These are phyloP conservation scores for Endocalyx cinctus DNA, from an alignment of 2,329 filamentous ascomycete species.

Conservation along the genomic window DNA sequence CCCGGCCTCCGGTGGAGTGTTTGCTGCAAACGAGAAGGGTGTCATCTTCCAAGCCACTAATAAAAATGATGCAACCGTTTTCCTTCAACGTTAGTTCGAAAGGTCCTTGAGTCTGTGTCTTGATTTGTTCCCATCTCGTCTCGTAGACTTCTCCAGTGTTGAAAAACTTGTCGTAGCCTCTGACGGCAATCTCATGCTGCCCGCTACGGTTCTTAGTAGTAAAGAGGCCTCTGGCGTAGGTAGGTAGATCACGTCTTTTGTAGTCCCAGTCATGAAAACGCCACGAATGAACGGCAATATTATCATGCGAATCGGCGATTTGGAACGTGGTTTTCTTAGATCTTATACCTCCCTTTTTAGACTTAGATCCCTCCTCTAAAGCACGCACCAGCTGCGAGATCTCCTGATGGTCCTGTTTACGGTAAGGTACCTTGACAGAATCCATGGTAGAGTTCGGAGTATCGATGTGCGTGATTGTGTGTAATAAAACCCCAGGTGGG, in stretches of 20 bases:
- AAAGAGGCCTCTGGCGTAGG: conserved; percentile 90
- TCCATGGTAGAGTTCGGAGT: conserved; percentile 16
- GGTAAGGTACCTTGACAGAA: conserved; percentile 52
- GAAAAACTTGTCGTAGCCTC: conserved; percentile 99
- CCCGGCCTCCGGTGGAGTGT: conserved; percentile 83
- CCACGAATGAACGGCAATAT: conserved; percentile 81
- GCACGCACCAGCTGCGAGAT: conserved; percentile 60
- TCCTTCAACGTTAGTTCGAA: conserved; percentile 97
- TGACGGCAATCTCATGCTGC: conserved; percentile 71
- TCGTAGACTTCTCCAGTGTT: conserved; percentile 78
- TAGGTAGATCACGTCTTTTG: conserved; percentile 80
- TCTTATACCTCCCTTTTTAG: conserved; percentile 59
- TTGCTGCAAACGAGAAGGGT: conserved; percentile 97
- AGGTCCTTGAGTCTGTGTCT: conserved; percentile 70
- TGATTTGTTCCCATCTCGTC: conserved; percentile 80
- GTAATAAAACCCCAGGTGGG: not conserved
- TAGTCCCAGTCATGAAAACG: conserved; percentile 94
- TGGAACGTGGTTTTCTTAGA: conserved; percentile 78
- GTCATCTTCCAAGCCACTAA: conserved; percentile 84
- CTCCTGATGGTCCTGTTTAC: conserved; percentile 64
- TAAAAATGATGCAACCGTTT: conserved; percentile 99
- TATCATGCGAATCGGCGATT: conserved; percentile 57
- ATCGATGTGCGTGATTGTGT: not conserved
- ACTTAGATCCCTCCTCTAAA: conserved; percentile 55
- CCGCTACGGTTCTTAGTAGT: conserved; percentile 67